Conservation (phyloP, 306 rosid species). For the Gynostemma pentaphyllum region DNA sequence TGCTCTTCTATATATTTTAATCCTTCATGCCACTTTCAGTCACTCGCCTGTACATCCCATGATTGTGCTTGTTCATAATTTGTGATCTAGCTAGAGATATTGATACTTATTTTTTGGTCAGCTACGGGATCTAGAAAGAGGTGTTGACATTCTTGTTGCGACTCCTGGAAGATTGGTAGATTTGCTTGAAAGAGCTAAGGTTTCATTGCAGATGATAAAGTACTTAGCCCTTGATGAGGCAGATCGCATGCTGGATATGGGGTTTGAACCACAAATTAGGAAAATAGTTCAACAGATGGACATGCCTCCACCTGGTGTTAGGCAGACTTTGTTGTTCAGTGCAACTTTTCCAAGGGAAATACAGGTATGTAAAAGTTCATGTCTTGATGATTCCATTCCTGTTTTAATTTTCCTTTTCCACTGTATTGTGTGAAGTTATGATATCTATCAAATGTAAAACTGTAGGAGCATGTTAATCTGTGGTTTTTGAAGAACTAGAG, state of each 20-base stretch:
- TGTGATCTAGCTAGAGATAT: not conserved
- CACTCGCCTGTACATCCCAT: not conserved
- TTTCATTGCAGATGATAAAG: constrained; percentile 61
- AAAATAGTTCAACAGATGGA: constrained; percentile 78
- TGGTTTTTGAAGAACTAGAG: not conserved
- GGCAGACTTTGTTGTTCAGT: constrained; percentile 86
- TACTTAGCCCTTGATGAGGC: constrained; percentile 75
- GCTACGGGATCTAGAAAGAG: constrained; percentile 88
- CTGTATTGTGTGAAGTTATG: not conserved
- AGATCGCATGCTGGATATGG: constrained; percentile 77
- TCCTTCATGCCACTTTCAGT: no score
- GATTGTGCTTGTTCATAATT: not conserved
- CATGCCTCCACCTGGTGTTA: constrained; percentile 72
- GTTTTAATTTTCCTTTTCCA: not conserved
- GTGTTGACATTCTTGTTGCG: constrained; percentile 92
- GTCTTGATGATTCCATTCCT: not conserved
- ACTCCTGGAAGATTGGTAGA: constrained; percentile 95
- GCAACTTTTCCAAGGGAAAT: constrained; percentile 87
- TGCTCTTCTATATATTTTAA: not conserved
- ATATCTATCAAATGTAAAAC: not conserved
- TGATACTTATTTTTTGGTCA: constrained; percentile 22
- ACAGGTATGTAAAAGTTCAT: constrained; percentile 32
- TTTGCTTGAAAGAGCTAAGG: constrained; percentile 81
- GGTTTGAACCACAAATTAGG: constrained; percentile 73
- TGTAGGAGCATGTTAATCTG: not conserved